Percentiles rank a stretch among this genome's conserved stretches.
Conservation (phyloP, 2,329 filamentous ascomycete species). For the Hypoxylon sp. region DNA sequence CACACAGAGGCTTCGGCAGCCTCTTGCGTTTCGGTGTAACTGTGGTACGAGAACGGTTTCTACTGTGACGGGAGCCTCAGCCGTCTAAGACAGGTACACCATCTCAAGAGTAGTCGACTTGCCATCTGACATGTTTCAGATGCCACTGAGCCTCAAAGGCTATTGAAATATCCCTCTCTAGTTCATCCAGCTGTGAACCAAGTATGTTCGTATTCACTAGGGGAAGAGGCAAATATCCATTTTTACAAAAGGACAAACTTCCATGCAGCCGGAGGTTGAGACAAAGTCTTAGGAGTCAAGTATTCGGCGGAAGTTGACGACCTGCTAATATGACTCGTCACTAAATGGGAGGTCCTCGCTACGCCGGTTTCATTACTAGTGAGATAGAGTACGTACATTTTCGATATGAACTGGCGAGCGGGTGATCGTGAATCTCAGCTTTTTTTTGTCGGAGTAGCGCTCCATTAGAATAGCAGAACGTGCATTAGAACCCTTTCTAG, state of each 20-base stretch:
- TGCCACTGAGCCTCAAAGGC: constrained; percentile 28
- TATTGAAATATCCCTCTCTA: constrained; percentile 26
- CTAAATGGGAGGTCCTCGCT: constrained; percentile 7
- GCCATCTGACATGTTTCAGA: constrained; percentile 33
- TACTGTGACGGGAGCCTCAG: constrained; percentile 5
- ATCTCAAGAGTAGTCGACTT: constrained; percentile 11
- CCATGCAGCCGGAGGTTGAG: constrained; percentile 31
- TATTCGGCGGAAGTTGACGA: constrained; percentile 15
- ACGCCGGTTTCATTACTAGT: constrained; percentile 37
- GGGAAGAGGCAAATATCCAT: constrained; percentile 7
- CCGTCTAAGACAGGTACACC: constrained; percentile 25
- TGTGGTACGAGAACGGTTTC: constrained; percentile 29
- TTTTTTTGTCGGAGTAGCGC: constrained; percentile 2
- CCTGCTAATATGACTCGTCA: constrained; percentile 38
- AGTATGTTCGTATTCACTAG: constrained; percentile 4
- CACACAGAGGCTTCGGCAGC: constrained; percentile 5
- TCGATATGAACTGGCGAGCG: constrained; percentile 5
- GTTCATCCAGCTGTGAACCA: neutral
- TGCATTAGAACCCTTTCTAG: constrained; percentile 8
- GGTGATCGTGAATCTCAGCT: constrained; percentile 10
- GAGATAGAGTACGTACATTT: constrained; percentile 6
- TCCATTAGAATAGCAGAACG: constrained; percentile 9
- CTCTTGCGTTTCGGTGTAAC: constrained; percentile 24
- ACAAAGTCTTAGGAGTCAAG: constrained; percentile 32
- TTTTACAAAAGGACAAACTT: constrained; percentile 6